Evolutionary conservation across 306 rosid genomes (phyloP).

Genomic region (Cyamopsis tetragonoloba): DNA sequence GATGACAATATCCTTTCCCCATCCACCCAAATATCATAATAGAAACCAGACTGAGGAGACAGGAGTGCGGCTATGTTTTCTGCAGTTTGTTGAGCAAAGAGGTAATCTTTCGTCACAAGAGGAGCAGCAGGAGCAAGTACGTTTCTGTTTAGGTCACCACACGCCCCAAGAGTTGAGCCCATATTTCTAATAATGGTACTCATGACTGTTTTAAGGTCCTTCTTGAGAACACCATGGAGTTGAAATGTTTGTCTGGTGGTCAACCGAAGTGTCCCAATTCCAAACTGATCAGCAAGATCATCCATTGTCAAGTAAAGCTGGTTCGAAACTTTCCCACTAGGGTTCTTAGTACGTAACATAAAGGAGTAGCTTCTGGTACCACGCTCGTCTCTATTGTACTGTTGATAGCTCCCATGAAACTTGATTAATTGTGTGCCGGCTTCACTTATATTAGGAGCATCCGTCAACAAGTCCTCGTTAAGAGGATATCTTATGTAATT

Average conservation of each 20-base stretch:
- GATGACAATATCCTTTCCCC: constrained; percentile 78
- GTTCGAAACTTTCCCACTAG: constrained; percentile 89
- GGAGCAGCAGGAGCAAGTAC: constrained; percentile 99
- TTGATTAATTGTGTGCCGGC: constrained; percentile 89
- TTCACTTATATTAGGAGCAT: constrained; percentile 83
- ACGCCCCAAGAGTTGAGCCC: constrained; percentile 97
- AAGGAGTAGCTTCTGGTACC: constrained; percentile 79
- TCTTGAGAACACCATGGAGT: constrained; percentile 94
- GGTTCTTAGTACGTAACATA: constrained; percentile 97
- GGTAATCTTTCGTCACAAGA: constrained; percentile 68
- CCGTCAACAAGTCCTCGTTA: constrained; percentile 82
- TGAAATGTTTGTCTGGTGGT: constrained; percentile 97
- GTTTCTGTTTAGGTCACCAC: constrained; percentile 93
- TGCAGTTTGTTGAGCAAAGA: constrained; percentile 89
- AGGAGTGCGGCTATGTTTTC: constrained; percentile 84
- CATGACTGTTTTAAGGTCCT: constrained; percentile 88
- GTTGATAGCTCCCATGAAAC: constrained; percentile 98
- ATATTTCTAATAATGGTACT: constrained; percentile 67
- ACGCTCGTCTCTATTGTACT: constrained; percentile 87
- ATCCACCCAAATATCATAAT: constrained; percentile 97
- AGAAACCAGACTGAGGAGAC: constrained; percentile 96
- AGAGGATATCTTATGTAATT: constrained; percentile 89
- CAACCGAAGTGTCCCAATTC: constrained; percentile 92
- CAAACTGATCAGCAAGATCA: constrained; percentile 98
- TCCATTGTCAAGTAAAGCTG: constrained; percentile 94